Evolutionary conservation across 768 basidiomycete species (phyloP).

Genomic region (Pleurotus giganteus): DNA sequence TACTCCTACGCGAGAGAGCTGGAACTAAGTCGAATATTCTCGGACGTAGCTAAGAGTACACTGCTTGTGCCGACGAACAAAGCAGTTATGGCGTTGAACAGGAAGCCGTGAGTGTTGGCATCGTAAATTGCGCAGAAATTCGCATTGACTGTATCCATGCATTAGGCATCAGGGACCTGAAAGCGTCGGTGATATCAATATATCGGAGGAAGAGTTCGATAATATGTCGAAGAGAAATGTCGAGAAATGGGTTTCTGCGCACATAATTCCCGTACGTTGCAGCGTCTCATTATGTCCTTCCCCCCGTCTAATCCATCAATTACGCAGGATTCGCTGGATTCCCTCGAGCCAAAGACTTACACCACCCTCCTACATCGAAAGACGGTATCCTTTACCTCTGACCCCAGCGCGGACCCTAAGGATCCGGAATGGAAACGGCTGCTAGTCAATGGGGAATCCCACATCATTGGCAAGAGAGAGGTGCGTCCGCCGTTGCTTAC

Average conservation of each 20-base stretch:
- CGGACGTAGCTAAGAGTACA: conserved; percentile 43
- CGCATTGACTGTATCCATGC: conserved; percentile 3
- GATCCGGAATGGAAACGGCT: conserved; percentile 50
- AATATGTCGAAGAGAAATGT: conserved; percentile 62
- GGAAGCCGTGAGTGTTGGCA: conserved; percentile 72
- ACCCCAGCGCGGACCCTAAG: conserved; percentile 29
- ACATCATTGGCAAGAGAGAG: conserved; percentile 60
- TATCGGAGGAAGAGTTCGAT: conserved; percentile 70
- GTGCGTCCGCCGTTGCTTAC: conserved; percentile 31
- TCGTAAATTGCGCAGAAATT: neutral
- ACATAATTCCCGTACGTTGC: conserved; percentile 78
- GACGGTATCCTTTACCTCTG: conserved; percentile 51
- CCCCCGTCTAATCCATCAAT: neutral
- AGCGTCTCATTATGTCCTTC: neutral
- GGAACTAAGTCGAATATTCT: conserved; percentile 53
- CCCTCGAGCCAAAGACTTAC: conserved; percentile 44
- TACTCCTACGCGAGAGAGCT: conserved; percentile 80
- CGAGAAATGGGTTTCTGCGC: conserved; percentile 76
- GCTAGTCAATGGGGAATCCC: conserved; percentile 51
- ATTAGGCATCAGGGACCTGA: conserved; percentile 60
- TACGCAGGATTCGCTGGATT: conserved; percentile 45
- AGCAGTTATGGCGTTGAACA: conserved; percentile 75
- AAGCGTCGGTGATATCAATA: conserved; percentile 39
- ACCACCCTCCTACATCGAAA: conserved; percentile 59
- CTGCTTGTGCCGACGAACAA: conserved; percentile 85